A percentile compares a stretch with the other conserved stretches of the same genome.
Evolutionary conservation across 345 rosid species (phyloP).

Genomic region (Microthlaspi erraticum): DNA sequence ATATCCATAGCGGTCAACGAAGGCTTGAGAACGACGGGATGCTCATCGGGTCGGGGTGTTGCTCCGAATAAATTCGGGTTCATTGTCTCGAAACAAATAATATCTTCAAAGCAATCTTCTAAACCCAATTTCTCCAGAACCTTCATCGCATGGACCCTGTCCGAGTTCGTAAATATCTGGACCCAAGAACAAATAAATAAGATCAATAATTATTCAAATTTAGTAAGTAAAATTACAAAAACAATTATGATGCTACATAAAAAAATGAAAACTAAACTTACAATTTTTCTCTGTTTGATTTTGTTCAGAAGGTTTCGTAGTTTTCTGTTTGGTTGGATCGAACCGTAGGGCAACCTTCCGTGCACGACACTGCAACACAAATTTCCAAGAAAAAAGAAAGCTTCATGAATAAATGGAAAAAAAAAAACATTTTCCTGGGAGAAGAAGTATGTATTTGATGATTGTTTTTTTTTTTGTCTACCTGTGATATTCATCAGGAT

Average conservation of each 20-base stretch:
- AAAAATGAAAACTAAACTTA: constrained; percentile 37
- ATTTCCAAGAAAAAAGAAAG: neutral
- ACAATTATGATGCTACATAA: neutral
- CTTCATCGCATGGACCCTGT: constrained; percentile 69
- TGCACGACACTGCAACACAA: constrained; percentile 74
- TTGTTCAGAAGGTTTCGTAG: constrained; percentile 65
- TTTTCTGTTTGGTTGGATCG: constrained; percentile 68
- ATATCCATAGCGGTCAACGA: constrained; percentile 77
- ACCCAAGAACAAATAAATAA: neutral
- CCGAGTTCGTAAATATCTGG: constrained; percentile 95
- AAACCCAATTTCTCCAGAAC: constrained; percentile 61
- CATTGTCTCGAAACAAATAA: constrained; percentile 90
- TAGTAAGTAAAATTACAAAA: neutral
- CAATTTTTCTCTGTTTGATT: constrained; percentile 75
- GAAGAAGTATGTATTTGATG: neutral
- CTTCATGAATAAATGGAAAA: neutral
- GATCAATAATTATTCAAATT: constrained; percentile 14
- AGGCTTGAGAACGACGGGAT: constrained; percentile 82
- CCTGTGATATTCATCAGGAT: constrained; percentile 92
- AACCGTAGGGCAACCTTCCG: constrained; percentile 88
- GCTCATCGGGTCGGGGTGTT: constrained; percentile 62
- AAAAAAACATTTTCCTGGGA: neutral
- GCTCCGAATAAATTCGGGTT: constrained; percentile 69
- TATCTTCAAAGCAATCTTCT: constrained; percentile 82
- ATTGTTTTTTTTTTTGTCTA: constrained; percentile 16